These are phyloP conservation scores for Nitzschia inconspicua DNA, from an alignment of 108 stramenopile species.

Conservation along the genomic window DNA sequence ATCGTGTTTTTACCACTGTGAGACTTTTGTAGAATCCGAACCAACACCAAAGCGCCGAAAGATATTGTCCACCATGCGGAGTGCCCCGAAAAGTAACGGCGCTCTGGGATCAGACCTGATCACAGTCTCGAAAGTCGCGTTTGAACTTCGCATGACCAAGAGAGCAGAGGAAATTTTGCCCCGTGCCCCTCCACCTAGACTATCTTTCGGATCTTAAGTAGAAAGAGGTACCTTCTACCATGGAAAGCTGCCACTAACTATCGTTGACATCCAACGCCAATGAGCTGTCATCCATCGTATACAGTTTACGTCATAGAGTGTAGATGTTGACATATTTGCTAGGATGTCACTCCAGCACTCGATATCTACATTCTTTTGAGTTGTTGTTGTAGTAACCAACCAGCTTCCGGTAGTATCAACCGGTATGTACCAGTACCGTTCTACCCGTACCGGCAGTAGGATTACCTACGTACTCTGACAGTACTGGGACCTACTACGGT, in stretches of 20 bases:
- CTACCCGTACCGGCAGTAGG: too few species aligned
- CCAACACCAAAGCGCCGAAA: slow-evolving; percentile 3
- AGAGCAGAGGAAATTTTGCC: slow-evolving; percentile 48
- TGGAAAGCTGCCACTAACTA: neutral
- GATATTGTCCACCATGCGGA: neutral
- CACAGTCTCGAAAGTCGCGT: slow-evolving; percentile 47
- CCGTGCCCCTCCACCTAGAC: slow-evolving; percentile 58
- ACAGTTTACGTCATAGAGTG: too few species aligned
- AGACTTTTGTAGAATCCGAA: neutral
- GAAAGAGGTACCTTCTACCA: too few species aligned
- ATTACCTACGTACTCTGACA: too few species aligned
- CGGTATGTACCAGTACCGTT: too few species aligned
- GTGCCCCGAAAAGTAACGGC: neutral
- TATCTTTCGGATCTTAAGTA: slow-evolving; percentile 59
- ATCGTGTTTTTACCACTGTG: slow-evolving; percentile 16
- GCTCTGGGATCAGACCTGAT: slow-evolving; percentile 25
- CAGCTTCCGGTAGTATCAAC: too few species aligned
- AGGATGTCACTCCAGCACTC: too few species aligned
- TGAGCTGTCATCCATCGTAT: neutral
- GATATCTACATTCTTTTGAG: neutral
- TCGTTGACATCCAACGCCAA: neutral
- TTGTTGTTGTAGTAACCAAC: too few species aligned
- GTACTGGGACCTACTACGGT: too few species aligned
- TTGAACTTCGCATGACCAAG: slow-evolving; percentile 40
- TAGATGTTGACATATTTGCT: too few species aligned